Base-by-base conservation (phyloP, 2,329 filamentous ascomycete genomes). In the Pestalotiopsis sp. region DNA sequence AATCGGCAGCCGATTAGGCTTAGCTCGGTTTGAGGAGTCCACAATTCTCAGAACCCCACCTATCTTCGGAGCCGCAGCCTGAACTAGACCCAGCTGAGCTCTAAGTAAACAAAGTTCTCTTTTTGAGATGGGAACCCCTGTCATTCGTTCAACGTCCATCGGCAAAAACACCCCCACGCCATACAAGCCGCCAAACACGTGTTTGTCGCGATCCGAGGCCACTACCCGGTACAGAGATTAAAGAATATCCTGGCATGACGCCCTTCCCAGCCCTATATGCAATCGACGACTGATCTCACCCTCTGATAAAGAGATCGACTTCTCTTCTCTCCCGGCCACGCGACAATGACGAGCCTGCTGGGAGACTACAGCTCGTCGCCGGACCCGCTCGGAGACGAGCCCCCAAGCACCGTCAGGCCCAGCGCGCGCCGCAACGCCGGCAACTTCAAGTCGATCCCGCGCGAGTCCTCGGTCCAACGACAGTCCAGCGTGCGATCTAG, bases 391-490 rank as follows among this genome's bases (percentile, higher is more conserved):
- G 75, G 71, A 55, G 74, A 76, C 70, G 71, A 73, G 45, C 72
- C 58, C 49, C 75, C 74, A 20, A 77, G 72, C 65, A 74, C 75
- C 41, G 69, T 72, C 31, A 73, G 72, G 60, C 69, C 73, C 61
- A 69, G 45, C 52, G 67, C 77, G 69, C 68, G 74, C 71, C 74
- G 72, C 62, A 75, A 70, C 61, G 72, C 74, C 63, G 20, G 64
- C 6, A 68, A 66, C 65, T 71, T 62, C 14, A 57, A 71, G 36
- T 65, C 72, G 39, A 69, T 72, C 59, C 69, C 71, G 55, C 71
- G 75, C 64, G 78, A 78, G 65, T 82, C 81, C 41, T 77, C 79
- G 59, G 79, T 80, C 62, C 83, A 81, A 74, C 20, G 82, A 81
- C 55, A 86, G 82, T 72, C 7, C 45, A 9, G 20, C 2, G 27